Base-by-base conservation (phyloP, 805 yeast genomes). In the Cyberlindnera amylophila region DNA sequence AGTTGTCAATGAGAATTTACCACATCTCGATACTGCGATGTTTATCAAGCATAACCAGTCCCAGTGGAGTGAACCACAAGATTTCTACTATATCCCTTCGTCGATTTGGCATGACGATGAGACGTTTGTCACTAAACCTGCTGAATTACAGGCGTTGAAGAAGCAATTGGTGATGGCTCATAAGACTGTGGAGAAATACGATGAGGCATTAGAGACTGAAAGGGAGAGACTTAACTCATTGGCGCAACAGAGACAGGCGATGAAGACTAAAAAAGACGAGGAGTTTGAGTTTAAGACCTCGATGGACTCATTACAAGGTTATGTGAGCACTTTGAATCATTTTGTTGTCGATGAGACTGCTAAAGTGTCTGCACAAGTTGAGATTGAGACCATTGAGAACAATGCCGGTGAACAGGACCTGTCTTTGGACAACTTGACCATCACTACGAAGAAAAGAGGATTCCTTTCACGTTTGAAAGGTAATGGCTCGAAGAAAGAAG, bases 61-160 rank as follows among this genome's bases (percentile, higher is more conserved):
- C 19, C 69, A 69, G 13, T 93, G 96, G 97, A 71, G 71, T 34
- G 97, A 89, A 54, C 98, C 97, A 1, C 69, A 68, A 6, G 98
- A 91, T 65, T 87, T 85, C 58, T 72, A 78, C 51, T 93, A 85
- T 56, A 75, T 86, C 49, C 96, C 98, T 1, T 82, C 95, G 19
- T 81, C 89, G 24, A 82, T 93, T 32, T 93, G 99, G 99, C 98
- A 91, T 64, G 99, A 93, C 57, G 97, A 93, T 63, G 96, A 88
- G 50, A 67, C 75, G 28, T 73, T 86, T 55, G 71, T 82, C 49
- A 73, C 79, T 1, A 69, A 74, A 6, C 64, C 82, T 39, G 69
- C 74, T 6, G 77, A 74, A 31, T 64, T 85, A 8, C 44, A 42
- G 15, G 75, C 72, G 23, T 35, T 54, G 56, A 79, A 76, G 57